Percentiles rank a stretch among this genome's conserved stretches.
These are phyloP conservation scores for Tilletia walkeri DNA, from an alignment of 1,284 basidiomycete genomes.

Conservation along the genomic window DNA sequence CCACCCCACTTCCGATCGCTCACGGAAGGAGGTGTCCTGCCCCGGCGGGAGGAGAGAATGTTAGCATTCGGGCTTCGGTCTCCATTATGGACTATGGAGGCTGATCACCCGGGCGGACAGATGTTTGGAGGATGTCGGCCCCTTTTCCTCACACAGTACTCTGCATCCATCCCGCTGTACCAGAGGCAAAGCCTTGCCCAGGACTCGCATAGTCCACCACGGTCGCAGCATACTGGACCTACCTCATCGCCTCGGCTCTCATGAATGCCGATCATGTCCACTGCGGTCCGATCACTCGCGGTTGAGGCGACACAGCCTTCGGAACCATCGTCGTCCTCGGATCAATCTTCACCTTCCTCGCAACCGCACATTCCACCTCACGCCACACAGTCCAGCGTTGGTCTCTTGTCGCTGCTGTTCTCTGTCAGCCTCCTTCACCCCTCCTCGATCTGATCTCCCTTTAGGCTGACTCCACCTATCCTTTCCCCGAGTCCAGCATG, in stretches of 20 bases:
- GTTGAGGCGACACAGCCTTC: slow-evolving; percentile 64
- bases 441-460: slow-evolving; percentile 54
- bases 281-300: slow-evolving; percentile 83
- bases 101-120: no score
- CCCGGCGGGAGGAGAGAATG: no score
- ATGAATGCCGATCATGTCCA: slow-evolving; percentile 79
- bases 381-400: slow-evolving; percentile 81
- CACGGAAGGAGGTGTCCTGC: no score
- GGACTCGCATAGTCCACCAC: slow-evolving; percentile 93
- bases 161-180: slow-evolving; percentile 80
- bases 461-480: no score
- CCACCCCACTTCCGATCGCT: no score
- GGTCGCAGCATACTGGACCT: slow-evolving; percentile 96
- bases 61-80: no score
- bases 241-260: slow-evolving; percentile 89
- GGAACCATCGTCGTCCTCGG: slow-evolving; percentile 85
- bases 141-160: slow-evolving; percentile 73
- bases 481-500: slow-evolving; percentile 71
- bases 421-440: slow-evolving; percentile 67
- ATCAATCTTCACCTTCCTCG: slow-evolving; percentile 92
- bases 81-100: no score
- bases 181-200: slow-evolving; percentile 89
- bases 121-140: slow-evolving; percentile 34
- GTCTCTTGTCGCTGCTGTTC: slow-evolving; percentile 71
- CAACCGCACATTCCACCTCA: slow-evolving; percentile 95